Evolutionary conservation across 768 basidiomycete genomes (phyloP).

Genomic region (Cyclocybe cylindracea): DNA sequence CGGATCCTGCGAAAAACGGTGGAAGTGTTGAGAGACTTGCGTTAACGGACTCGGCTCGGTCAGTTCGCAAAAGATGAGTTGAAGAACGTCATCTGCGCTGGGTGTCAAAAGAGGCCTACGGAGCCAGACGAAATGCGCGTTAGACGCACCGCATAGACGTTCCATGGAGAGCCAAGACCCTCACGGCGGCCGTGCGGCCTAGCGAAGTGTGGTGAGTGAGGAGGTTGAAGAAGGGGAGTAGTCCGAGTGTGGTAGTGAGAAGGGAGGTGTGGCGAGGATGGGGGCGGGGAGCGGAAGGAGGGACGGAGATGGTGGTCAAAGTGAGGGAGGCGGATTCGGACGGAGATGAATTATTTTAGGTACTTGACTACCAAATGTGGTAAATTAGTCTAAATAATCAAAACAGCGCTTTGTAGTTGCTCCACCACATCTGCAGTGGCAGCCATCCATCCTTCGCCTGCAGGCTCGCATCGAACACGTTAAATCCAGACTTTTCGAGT

Average conservation of each 20-base stretch:
- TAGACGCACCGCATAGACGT: slow-evolving; percentile 63
- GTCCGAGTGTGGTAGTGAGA: slow-evolving; percentile 8
- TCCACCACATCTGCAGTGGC: slow-evolving; percentile 66
- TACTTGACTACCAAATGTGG: slow-evolving; percentile 34
- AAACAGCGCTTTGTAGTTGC: slow-evolving; percentile 41
- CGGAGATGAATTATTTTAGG: slow-evolving; percentile 50
- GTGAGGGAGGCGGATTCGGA: slow-evolving; percentile 37
- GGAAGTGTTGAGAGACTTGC: slow-evolving; percentile 56
- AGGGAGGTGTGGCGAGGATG: slow-evolving; percentile 11
- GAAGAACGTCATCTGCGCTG: slow-evolving; percentile 61
- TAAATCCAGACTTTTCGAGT: slow-evolving; percentile 70
- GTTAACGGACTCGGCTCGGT: slow-evolving; percentile 63
- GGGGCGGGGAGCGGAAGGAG: slow-evolving; percentile 12
- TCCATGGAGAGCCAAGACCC: slow-evolving; percentile 43
- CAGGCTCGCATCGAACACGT: slow-evolving; percentile 66
- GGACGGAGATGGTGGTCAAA: slow-evolving; percentile 27
- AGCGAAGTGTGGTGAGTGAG: slow-evolving; percentile 12
- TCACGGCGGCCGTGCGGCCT: slow-evolving; percentile 14
- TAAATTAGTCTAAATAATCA: slow-evolving; percentile 24
- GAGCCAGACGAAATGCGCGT: not conserved
- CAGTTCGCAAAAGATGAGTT: slow-evolving; percentile 73
- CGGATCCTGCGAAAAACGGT: slow-evolving; percentile 67
- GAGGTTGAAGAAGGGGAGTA: slow-evolving; percentile 7
- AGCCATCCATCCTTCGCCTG: slow-evolving; percentile 75
- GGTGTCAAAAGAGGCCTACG: slow-evolving; percentile 8